phyloP scores from a whole-genome alignment of 2,329 filamentous ascomycete genomes.

The Acrocalymma vagum region DNA sequence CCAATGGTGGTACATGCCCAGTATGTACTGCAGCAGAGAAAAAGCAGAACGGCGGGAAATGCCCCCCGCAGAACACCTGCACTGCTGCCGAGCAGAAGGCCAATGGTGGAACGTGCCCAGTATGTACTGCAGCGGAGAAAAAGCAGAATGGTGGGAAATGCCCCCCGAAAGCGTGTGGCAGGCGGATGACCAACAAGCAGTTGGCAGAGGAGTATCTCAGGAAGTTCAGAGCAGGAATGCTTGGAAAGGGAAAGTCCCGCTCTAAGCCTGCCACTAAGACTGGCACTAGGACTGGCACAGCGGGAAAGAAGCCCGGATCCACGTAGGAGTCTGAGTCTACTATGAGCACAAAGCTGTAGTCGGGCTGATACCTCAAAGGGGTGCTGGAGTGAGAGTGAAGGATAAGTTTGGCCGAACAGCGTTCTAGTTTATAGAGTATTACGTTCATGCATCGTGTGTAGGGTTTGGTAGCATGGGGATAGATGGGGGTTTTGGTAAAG shows the following conservation, averaged over 20 bases:
- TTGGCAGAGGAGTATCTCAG: conserved; percentile 5
- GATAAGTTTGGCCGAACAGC: too few relatives aligned
- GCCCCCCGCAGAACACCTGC: conserved; percentile 4
- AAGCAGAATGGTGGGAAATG: conserved; percentile 9
- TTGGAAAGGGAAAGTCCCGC: conserved; percentile 10
- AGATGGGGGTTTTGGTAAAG: too few relatives aligned
- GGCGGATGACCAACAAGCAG: conserved; percentile 5
- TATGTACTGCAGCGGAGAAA: conserved; percentile 7
- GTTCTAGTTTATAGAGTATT: too few relatives aligned
- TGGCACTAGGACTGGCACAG: too few relatives aligned
- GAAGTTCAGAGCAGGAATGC: conserved; percentile 5
- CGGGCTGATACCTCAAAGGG: too few relatives aligned
- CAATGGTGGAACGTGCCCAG: conserved; percentile 4
- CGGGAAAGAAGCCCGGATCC: too few relatives aligned
- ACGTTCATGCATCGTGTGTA: too few relatives aligned
- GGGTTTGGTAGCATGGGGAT: too few relatives aligned
- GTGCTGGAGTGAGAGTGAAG: too few relatives aligned
- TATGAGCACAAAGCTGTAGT: too few relatives aligned
- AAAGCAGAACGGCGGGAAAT: conserved; percentile 4
- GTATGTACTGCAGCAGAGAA: conserved; percentile 1
- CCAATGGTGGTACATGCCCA: conserved; percentile 1
- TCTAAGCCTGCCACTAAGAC: too few relatives aligned
- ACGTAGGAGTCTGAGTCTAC: too few relatives aligned
- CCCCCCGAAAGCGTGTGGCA: conserved; percentile 4
- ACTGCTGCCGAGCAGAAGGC: conserved; percentile 5